Conservation (phyloP, 2,329 filamentous ascomycete species). For the Trichoderma aggressivum region DNA sequence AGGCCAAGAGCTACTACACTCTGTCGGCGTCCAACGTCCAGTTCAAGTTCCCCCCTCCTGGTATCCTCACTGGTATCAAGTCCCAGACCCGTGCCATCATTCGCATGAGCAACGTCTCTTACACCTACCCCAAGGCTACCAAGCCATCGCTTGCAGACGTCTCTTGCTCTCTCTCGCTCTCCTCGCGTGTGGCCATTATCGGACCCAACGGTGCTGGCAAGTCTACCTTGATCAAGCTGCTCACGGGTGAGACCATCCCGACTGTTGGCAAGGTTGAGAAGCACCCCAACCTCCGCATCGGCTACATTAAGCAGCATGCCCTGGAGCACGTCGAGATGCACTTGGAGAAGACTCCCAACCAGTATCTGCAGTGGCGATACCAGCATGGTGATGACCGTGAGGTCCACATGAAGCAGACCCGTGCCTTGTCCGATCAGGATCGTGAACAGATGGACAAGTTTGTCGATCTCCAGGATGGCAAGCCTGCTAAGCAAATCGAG, state of each 20-base stretch:
- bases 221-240: constrained; percentile 94
- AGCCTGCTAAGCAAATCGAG: constrained; percentile 74
- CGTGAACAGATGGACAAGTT: constrained; percentile 87
- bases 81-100: constrained; percentile 91
- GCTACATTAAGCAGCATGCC: constrained; percentile 99
- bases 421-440: constrained; percentile 80
- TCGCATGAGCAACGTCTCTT: constrained; percentile 87
- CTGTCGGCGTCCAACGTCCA: constrained; percentile 82
- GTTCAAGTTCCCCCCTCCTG: constrained; percentile 97
- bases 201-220: constrained; percentile 97
- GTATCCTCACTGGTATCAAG: constrained; percentile 92
- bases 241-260: constrained; percentile 88
- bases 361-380: constrained; percentile 98
- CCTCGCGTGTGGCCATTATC: constrained; percentile 92
- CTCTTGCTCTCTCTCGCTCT: constrained; percentile 82
- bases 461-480: constrained; percentile 81
- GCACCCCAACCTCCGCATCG: constrained; percentile 96
- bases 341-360: constrained; percentile 96
- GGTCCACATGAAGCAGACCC: constrained; percentile 95
- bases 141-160: constrained; percentile 88
- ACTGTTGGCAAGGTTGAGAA: constrained; percentile 88
- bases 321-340: constrained; percentile 99
- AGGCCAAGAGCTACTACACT: constrained; percentile 98
- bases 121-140: constrained; percentile 82
- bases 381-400: constrained; percentile 96